Percentiles rank a stretch among this genome's conserved stretches.
Conservation (phyloP, 345 rosid genomes). For the Heritiera littoralis region DNA sequence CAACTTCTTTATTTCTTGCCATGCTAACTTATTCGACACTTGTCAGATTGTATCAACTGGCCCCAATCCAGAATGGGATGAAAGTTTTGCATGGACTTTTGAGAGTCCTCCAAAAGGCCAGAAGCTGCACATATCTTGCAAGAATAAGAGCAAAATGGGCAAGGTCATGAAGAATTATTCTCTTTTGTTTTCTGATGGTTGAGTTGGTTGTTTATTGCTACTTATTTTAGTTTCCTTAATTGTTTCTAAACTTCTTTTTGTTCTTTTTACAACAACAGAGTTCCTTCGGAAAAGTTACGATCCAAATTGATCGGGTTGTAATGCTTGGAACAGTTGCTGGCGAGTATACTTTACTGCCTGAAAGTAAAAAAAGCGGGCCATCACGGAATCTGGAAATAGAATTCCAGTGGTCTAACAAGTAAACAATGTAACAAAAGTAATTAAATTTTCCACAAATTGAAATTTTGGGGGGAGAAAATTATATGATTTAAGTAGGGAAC, state of each 20-base stretch:
- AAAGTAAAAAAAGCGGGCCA: constrained; percentile 95
- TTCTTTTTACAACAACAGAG: constrained; percentile 51
- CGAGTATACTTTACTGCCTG: constrained; percentile 84
- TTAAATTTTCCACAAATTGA: constrained; percentile 19
- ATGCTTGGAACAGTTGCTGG: constrained; percentile 97
- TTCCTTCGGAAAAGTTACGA: constrained; percentile 95
- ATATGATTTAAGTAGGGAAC: constrained; percentile 16
- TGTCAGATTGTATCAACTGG: constrained; percentile 90
- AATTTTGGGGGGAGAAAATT: constrained; percentile 6
- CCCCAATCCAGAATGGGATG: constrained; percentile 98
- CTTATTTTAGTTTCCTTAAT: not conserved
- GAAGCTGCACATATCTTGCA: constrained; percentile 96
- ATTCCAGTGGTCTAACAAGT: constrained; percentile 97
- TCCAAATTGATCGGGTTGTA: constrained; percentile 93
- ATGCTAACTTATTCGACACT: not conserved
- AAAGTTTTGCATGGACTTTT: constrained; percentile 96
- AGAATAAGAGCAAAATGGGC: constrained; percentile 99
- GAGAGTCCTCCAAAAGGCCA: constrained; percentile 99
- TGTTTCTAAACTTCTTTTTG: not conserved
- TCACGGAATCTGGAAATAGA: constrained; percentile 89
- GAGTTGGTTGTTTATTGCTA: not conserved
- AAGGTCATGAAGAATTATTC: constrained; percentile 43
- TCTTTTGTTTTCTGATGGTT: not conserved
- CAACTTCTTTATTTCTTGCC: not conserved
- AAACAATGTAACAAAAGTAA: constrained; percentile 23